Evolutionary conservation across 1,284 basidiomycete genomes (phyloP), one percentile per base, ranked within the genome.

Genomic region (Porodaedalea pini): DNA sequence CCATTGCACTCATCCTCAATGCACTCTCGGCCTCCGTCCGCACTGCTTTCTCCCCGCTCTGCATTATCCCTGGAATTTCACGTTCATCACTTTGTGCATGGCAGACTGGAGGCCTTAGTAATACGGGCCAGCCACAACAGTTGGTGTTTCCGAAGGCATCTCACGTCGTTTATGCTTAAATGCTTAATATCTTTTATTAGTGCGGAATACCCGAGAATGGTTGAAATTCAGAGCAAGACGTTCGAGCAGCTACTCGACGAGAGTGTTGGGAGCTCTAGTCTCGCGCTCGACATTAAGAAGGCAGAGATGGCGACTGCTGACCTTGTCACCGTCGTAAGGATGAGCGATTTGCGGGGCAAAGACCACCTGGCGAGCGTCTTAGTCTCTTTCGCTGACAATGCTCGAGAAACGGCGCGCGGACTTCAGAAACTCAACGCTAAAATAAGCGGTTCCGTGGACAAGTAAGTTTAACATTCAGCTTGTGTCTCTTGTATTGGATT

Each of bases 241-340:
- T 82, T 90, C 58, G 85, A 82, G 56, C 74, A 84, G 58, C 68
- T 90, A 25, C 66, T 85, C 29, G 83, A 80, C 50, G 78, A 81
- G 49, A 74, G 81, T 0, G 74, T 76, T 0, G 81, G 80, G 2
- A 77, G 82, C 0, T 79, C 82, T 0, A 75, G 75, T 3, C 67
- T 89, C 36, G 80, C 85, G 8, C 66, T 87, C 27, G 79, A 86
- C 60, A 79, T 90, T 58, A 83, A 86, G 70, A 83, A 83, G 68
- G 82, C 85, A n/a, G 83, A 89, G 65, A 82, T 90, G 77, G 87
- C 86, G 7, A 86, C 83, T 1, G 72, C 68, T 32, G 87, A 90
- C 66, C 72, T 90, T 47, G 71, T 80, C 19, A 77, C 79, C 3
- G 72, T 88, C 25, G 83, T 88, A 17, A 75, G 76, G 23, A 69